Conservation (phyloP, 495 filamentous ascomycete genomes). For the Tuber magnatum region DNA sequence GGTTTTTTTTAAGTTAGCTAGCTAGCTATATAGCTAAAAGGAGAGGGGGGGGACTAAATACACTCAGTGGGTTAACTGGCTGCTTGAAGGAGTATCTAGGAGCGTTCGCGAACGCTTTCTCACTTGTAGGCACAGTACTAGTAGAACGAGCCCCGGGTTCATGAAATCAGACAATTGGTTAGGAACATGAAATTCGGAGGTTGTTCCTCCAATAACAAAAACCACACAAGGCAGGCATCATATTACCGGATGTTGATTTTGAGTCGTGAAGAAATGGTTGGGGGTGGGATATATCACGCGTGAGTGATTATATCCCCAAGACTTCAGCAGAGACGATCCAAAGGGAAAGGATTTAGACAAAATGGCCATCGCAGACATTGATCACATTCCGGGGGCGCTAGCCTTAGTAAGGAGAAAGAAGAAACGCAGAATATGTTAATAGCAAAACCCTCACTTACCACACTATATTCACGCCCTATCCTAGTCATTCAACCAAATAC, state of each 20-base stretch:
- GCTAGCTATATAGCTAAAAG: not conserved
- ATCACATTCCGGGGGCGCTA: not conserved
- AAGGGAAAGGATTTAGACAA: not conserved
- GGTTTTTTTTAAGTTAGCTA: not conserved
- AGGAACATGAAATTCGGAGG: not conserved
- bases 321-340: not conserved
- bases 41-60: not conserved
- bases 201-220: not conserved
- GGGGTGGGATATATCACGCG: not conserved
- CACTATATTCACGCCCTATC: not conserved
- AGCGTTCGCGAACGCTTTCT: not conserved
- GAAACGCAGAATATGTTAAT: not conserved
- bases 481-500: not conserved
- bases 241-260: not conserved
- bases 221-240: not conserved
- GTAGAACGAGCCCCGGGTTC: not conserved
- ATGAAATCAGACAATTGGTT: not conserved
- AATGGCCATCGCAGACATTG: not conserved
- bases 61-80: not conserved
- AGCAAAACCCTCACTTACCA: not conserved
- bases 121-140: not conserved
- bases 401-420: not conserved
- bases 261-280: not conserved
- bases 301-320: not conserved
- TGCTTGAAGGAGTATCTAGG: not conserved